A percentile compares a stretch with the other conserved stretches of the same genome.
These are phyloP conservation scores for Cryphonectria nitschkei DNA, from an alignment of 2,329 filamentous ascomycete genomes.

Conservation along the genomic window DNA sequence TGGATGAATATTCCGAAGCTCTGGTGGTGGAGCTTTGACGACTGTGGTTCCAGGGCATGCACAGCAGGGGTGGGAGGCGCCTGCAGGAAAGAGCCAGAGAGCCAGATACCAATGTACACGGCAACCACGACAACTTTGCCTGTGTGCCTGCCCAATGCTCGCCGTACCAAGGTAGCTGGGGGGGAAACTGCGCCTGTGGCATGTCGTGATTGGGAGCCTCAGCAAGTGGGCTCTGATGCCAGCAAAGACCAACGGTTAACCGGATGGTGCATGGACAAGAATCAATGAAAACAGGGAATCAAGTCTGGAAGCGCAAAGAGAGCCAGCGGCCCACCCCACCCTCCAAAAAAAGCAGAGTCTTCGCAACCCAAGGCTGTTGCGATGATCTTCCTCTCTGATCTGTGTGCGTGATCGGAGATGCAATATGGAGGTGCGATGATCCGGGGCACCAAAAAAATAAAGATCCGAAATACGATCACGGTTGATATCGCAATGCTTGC, in stretches of 20 bases:
- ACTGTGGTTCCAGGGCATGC: constrained; percentile 7
- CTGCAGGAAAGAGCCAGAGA: neutral
- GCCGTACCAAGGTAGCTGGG: neutral
- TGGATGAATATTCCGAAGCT: constrained; percentile 18
- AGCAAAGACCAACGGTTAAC: constrained; percentile 1
- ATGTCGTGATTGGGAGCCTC: constrained; percentile 32
- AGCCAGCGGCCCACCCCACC: neutral
- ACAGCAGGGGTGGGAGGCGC: constrained; percentile 5
- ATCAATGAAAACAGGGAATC: constrained; percentile 20
- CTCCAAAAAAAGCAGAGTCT: neutral
- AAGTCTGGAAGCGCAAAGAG: neutral
- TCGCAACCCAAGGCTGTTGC: neutral
- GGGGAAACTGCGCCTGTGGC: constrained; percentile 30
- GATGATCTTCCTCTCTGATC: neutral
- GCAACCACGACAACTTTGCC: neutral
- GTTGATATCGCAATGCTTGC: neutral
- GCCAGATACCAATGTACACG: neutral
- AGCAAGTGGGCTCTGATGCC: constrained; percentile 17
- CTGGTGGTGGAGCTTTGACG: constrained; percentile 10
- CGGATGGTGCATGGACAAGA: constrained; percentile 19
- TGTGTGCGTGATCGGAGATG: neutral
- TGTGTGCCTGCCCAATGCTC: neutral
- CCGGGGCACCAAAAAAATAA: neutral
- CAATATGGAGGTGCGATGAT: neutral
- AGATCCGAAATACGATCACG: neutral